Percentiles rank a stretch among this genome's conserved stretches.
phyloP scores from a whole-genome alignment of 1,139 yeast genomes.

The Pichia sp. region DNA sequence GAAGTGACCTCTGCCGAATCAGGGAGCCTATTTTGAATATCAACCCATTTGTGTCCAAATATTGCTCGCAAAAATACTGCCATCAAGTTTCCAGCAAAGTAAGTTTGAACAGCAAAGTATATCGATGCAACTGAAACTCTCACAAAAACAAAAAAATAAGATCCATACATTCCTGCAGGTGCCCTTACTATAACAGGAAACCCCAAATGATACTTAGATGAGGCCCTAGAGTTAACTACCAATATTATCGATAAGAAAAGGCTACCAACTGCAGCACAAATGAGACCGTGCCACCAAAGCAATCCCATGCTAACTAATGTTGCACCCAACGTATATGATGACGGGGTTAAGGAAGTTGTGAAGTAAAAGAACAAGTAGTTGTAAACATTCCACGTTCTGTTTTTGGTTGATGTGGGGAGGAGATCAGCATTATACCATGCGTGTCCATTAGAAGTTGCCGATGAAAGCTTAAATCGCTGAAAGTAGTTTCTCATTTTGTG shows the following conservation, averaged over 20 bases:
- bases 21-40: slow-evolving; percentile 37
- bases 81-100: slow-evolving; percentile 75
- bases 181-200: slow-evolving; percentile 70
- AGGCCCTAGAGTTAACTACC: slow-evolving; percentile 58
- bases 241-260: slow-evolving; percentile 37
- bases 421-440: slow-evolving; percentile 55
- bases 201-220: slow-evolving; percentile 64
- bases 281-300: slow-evolving; percentile 85
- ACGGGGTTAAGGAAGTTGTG: slow-evolving; percentile 77
- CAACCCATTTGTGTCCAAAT: slow-evolving; percentile 51
- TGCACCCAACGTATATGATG: slow-evolving; percentile 83
- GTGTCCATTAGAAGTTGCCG: slow-evolving; percentile 1
- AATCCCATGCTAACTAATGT: slow-evolving; percentile 67
- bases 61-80: slow-evolving; percentile 61
- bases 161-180: slow-evolving; percentile 67
- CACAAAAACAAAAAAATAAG: slow-evolving; percentile 70
- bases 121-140: slow-evolving; percentile 74
- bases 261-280: slow-evolving; percentile 66
- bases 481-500: slow-evolving; percentile 1
- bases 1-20: slow-evolving; percentile 34
- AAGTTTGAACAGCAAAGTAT: slow-evolving; percentile 77
- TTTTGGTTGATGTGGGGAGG: slow-evolving; percentile 63
- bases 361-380: slow-evolving; percentile 73
- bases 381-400: slow-evolving; percentile 73
- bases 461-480: neutral